Evolutionary conservation across 768 basidiomycete species (phyloP).

Genomic region (Ephemerocybe angulata): DNA sequence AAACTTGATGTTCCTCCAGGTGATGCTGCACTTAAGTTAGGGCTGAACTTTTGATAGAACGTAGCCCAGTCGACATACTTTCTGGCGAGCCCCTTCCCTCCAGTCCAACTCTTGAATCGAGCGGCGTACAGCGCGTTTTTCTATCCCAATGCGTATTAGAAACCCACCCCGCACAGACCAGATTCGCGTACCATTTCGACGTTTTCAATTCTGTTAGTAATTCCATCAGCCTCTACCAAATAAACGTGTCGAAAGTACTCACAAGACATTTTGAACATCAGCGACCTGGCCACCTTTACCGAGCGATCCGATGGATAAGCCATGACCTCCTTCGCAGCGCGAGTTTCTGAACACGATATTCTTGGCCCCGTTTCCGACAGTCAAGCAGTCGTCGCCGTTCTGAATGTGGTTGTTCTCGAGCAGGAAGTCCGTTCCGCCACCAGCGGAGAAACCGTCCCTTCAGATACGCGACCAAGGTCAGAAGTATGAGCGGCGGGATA

Average conservation of each 20-base stretch:
- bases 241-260: slow-evolving; percentile 17
- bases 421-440: slow-evolving; percentile 51
- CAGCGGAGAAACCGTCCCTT: slow-evolving; percentile 46
- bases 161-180: not conserved
- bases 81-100: slow-evolving; percentile 53
- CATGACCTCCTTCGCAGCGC: slow-evolving; percentile 57
- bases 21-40: slow-evolving; percentile 50
- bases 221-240: not conserved
- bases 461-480: not conserved
- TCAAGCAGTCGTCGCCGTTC: slow-evolving; percentile 63
- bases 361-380: slow-evolving; percentile 53
- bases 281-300: slow-evolving; percentile 44
- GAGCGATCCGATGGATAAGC: slow-evolving; percentile 55
- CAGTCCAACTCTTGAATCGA: slow-evolving; percentile 68
- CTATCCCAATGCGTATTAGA: slow-evolving; percentile 21
- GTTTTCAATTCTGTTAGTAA: slow-evolving; percentile 37
- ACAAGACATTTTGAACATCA: slow-evolving; percentile 57
- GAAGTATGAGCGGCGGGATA: not conserved
- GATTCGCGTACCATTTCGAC: slow-evolving; percentile 35
- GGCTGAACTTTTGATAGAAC: too few relatives aligned
- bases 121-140: slow-evolving; percentile 52
- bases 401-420: slow-evolving; percentile 56
- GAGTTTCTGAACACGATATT: slow-evolving; percentile 52
- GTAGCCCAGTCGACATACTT: too few relatives aligned
- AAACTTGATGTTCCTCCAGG: slow-evolving; percentile 56